Evolutionary conservation across 2,329 filamentous ascomycete species (phyloP).

Genomic region (Nothopassalora personata): DNA sequence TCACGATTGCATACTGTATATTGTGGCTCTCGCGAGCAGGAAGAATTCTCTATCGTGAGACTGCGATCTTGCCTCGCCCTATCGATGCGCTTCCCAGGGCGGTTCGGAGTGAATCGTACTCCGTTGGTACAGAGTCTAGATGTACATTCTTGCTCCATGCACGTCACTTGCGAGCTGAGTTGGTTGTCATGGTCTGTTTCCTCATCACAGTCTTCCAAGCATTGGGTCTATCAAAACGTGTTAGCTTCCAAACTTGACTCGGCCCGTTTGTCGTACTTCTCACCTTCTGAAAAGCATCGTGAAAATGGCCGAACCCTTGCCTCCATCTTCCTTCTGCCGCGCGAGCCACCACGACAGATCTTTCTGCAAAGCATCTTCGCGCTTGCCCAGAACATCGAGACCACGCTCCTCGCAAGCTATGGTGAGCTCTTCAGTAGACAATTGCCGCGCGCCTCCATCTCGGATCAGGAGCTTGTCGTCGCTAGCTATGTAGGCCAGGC

Average conservation of each 20-base stretch:
- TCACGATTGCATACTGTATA: no score
- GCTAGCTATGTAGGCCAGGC: constrained; percentile 58
- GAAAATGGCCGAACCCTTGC: constrained; percentile 25
- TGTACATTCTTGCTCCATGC: neutral
- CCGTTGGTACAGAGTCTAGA: neutral
- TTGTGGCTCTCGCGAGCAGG: no score
- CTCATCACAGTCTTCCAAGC: constrained; percentile 6
- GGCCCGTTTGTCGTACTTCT: constrained; percentile 20
- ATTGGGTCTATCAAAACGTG: constrained; percentile 8
- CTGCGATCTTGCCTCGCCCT: no score
- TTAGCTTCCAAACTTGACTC: constrained; percentile 18
- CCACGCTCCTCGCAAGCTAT: constrained; percentile 36
- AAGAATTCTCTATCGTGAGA: no score
- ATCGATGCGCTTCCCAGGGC: no score
- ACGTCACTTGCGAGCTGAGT: neutral
- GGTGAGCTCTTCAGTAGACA: constrained; percentile 37
- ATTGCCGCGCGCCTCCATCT: constrained; percentile 53
- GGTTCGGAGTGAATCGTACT: no score
- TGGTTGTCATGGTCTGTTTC: neutral
- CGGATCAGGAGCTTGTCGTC: constrained; percentile 66
- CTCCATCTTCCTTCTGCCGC: constrained; percentile 35
- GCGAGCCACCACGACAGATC: constrained; percentile 39
- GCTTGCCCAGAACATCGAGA: constrained; percentile 29
- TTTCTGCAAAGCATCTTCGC: constrained; percentile 23
- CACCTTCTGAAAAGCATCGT: constrained; percentile 34